Evolutionary conservation across 306 rosid species (phyloP), one percentile per base, ranked within the genome.

Genomic region (Quercus berberidifolia): DNA sequence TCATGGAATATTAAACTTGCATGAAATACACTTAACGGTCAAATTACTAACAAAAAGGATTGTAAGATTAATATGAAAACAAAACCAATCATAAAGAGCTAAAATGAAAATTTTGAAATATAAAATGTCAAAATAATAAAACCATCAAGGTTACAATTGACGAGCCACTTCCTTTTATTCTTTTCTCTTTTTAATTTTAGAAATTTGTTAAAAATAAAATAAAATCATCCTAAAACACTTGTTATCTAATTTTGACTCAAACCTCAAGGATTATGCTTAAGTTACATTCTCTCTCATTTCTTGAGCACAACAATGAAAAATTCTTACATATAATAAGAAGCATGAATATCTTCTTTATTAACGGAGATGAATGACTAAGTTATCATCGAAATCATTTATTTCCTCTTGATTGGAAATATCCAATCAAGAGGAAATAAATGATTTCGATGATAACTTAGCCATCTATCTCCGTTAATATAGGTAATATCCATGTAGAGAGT

Each of bases 301-400:
- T 57, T 12, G 5, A n/a, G 1, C 26, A 57, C 20, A 20, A n/a
- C 8, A 46, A 46, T 46, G 52, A 57, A 6, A n/a, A 57, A 5
- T 57, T 57, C 64, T 58, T 58, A 21, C 63, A 8, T 19, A 9
- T 57, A 19, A 25, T 13, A 35, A 9, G 9, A 33, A 8, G 55
- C 25, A 26, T 54, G 31, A 43, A 64, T 46, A 59, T 57, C 30
- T 11, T 76, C 59, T 49, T 84, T 55, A 5, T 10, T 59, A 82
- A 87, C 81, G 93, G 91, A 74, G 75, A 74, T 71, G 86, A 86
- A 30, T 90, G 92, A 90, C 88, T 91, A 51, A 41, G 75, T 68
- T 28, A 81, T 84, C 65, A 80, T 71, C 83, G 46, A 23, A 60
- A 20, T 23, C 31, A 56, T 38, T 77, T 75, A 19, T 52, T 77